A percentile compares a stretch with the other conserved stretches of the same genome.
These are phyloP conservation scores for Sporothrix protearum DNA, from an alignment of 2,329 filamentous ascomycete genomes.

Conservation along the genomic window DNA sequence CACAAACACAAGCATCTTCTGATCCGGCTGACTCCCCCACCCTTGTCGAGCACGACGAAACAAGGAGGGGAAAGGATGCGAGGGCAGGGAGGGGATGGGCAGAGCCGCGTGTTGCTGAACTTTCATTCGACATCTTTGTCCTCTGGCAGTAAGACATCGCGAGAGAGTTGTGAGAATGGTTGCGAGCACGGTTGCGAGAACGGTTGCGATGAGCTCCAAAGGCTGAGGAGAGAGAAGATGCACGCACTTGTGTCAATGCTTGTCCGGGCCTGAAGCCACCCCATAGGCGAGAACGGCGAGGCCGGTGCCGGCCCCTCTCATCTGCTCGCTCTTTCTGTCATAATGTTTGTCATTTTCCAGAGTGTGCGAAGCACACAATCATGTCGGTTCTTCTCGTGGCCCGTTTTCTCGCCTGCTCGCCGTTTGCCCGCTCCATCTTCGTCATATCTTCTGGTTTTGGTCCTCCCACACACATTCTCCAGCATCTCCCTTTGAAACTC, in stretches of 20 bases:
- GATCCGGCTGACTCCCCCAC: neutral
- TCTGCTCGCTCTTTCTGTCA: neutral
- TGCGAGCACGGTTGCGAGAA: no score
- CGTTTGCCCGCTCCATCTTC: neutral
- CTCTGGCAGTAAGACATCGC: neutral
- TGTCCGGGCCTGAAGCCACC: neutral
- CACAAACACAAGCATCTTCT: constrained; percentile 22
- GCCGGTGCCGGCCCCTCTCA: neutral
- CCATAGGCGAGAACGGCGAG: neutral
- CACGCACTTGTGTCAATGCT: neutral
- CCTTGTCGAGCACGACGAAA: constrained; percentile 12
- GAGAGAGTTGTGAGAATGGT: neutral
- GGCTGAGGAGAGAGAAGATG: neutral
- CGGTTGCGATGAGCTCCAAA: neutral
- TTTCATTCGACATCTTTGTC: neutral
- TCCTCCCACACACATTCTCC: neutral
- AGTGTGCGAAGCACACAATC: neutral
- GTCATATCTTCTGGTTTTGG: neutral
- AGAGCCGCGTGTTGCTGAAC: neutral
- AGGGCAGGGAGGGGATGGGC: neutral
- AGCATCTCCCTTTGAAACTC: neutral
- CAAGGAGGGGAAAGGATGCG: neutral
- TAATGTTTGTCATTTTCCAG: neutral
- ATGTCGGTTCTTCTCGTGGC: constrained; percentile 1
- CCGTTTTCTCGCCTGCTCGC: constrained; percentile 5